phyloP scores from a whole-genome alignment of 2,329 filamentous ascomycete genomes.

The Fusarium sp. region DNA sequence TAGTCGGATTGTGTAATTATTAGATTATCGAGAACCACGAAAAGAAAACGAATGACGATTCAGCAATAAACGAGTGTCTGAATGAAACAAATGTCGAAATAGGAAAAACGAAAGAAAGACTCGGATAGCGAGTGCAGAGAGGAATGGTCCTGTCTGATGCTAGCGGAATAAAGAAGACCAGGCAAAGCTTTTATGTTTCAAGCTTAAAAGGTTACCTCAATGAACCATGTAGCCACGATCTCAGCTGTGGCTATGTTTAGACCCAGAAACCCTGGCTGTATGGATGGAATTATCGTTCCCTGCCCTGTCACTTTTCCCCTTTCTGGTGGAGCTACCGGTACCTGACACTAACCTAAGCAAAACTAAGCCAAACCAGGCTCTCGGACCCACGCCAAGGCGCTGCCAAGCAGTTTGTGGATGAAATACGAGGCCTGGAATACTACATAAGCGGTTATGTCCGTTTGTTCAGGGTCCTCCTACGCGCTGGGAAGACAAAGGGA shows the following conservation, averaged over 20 bases:
- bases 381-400: not conserved
- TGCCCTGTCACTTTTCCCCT: not conserved
- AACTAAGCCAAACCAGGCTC: not conserved
- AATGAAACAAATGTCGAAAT: constrained; percentile 1
- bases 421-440: not conserved
- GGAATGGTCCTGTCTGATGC: constrained; percentile 4
- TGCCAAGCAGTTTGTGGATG: not conserved
- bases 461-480: not conserved
- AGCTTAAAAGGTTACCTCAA: not conserved
- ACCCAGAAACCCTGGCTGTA: not conserved
- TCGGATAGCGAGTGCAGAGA: constrained; percentile 15
- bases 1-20: not conserved
- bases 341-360: constrained; percentile 12
- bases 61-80: constrained; percentile 4
- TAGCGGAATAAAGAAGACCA: not conserved
- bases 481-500: not conserved
- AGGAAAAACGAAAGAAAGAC: constrained; percentile 7
- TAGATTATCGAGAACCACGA: not conserved
- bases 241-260: constrained; percentile 13
- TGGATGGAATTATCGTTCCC: constrained; percentile 4
- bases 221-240: not conserved
- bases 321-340: constrained; percentile 12
- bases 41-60: not conserved
- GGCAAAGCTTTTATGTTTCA: constrained; percentile 18
- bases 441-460: not conserved